Evolutionary conservation across 495 filamentous ascomycete genomes (phyloP), one percentile per base, ranked within the genome.

Genomic region (Xylaria acuta): DNA sequence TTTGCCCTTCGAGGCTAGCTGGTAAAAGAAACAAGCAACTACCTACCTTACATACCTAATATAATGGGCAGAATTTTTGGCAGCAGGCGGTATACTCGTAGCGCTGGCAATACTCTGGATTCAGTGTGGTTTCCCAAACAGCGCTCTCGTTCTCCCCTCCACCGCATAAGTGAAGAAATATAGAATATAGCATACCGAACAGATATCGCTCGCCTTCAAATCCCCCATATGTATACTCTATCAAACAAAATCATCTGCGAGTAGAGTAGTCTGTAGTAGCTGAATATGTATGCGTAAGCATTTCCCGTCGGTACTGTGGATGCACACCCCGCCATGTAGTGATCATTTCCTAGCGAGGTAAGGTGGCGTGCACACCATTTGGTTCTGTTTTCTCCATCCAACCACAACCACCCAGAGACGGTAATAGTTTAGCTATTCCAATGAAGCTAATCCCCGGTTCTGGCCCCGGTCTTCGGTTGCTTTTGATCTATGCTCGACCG

Each of bases 311-410:
- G 54, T 59, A 47, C 7, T 20, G 7, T 20, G 36, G 30, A 59
- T 59, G 16, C 54, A 20, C 16, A 18, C 64, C 18, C 36, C 22
- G 25, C 30, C 47, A 49, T 54, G 20, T 30, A 45, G 16, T 2
- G n/a, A 54, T 67, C 47, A 40, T 54, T 70, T 64, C 68, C 68
- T 41, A 70, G 27, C 18, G 58, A 30, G 68, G 68, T 36, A 70
- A 70, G 56, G 56, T 63, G 56, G 47, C 38, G 16, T 36, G n/a
- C n/a, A n/a, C n/a, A 47, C 30, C 32, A 38, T 54, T 43, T 20
- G 3, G 34, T 27, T 25, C 25, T 25, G 30, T 20, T 43, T n/a
- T 51, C 38, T 27, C 54, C 36, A 11, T 16, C 2, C n/a, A n/a
- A n/a, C n/a, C n/a, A n/a, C 53, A 27, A 45, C 41, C 41, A 45